phyloP scores from a whole-genome alignment of 106 monocot genomes.

The Dioscorea alata region DNA sequence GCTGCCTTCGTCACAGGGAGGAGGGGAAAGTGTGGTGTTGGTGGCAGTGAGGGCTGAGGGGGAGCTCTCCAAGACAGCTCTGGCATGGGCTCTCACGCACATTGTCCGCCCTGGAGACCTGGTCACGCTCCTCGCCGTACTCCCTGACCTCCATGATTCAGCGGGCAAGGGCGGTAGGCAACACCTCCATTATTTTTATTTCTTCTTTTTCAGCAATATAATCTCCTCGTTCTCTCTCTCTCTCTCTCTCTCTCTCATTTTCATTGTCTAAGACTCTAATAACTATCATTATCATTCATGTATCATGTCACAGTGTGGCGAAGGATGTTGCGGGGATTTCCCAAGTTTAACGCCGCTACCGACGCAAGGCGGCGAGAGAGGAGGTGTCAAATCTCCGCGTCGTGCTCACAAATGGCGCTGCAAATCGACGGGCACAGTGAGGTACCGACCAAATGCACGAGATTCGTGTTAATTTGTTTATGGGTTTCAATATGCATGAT shows the following conservation, averaged over 20 bases:
- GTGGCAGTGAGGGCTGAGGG: constrained; percentile 57
- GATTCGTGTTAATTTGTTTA: no score
- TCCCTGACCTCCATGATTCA: constrained; percentile 5
- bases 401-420: constrained; percentile 50
- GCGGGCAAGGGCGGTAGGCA: no score
- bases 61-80: constrained; percentile 43
- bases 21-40: constrained; percentile 36
- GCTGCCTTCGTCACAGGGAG: no score
- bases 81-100: constrained; percentile 59
- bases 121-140: constrained; percentile 44
- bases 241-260: neutral
- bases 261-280: no score
- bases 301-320: constrained; percentile 10
- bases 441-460: constrained; percentile 6
- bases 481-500: no score
- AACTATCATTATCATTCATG: no score
- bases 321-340: constrained; percentile 38
- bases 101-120: constrained; percentile 44
- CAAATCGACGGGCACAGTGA: constrained; percentile 34
- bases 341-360: constrained; percentile 13
- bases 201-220: neutral
- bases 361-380: constrained; percentile 1
- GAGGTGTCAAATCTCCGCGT: constrained; percentile 29
- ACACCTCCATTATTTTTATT: no score
- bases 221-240: no score